phyloP scores from a whole-genome alignment of 2,329 filamentous ascomycete species.

The Ascochyta viciae-villosae region DNA sequence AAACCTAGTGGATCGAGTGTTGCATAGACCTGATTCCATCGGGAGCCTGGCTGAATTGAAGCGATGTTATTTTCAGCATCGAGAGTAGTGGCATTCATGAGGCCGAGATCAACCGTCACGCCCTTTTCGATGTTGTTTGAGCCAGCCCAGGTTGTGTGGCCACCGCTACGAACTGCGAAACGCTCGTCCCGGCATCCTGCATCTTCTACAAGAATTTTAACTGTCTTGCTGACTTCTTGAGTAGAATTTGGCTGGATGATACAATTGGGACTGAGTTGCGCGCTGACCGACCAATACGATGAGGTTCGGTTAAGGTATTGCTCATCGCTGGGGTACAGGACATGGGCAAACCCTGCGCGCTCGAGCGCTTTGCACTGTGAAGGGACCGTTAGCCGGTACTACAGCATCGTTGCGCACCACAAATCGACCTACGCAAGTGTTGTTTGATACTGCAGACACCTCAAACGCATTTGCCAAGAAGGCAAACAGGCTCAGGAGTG shows the following conservation, averaged over 20 bases:
- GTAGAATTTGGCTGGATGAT: constrained; percentile 39
- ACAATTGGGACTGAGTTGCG: constrained; percentile 38
- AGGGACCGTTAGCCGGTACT: neutral
- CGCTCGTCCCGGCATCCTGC: constrained; percentile 4
- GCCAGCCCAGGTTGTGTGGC: constrained; percentile 36
- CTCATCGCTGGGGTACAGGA: constrained; percentile 22
- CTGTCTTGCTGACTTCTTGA: constrained; percentile 30
- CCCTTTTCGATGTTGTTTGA: constrained; percentile 39
- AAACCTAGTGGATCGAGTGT: constrained; percentile 23
- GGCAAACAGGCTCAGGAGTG: neutral
- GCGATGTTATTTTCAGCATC: constrained; percentile 23
- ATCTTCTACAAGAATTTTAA: constrained; percentile 20
- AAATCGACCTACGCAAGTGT: neutral
- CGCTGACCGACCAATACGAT: constrained; percentile 37
- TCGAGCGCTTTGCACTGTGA: constrained; percentile 28
- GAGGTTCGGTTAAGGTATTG: constrained; percentile 24
- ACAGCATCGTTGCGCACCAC: too few relatives aligned
- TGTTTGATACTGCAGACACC: neutral
- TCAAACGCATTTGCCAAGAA: neutral
- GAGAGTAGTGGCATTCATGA: constrained; percentile 29
- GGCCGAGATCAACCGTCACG: constrained; percentile 38
- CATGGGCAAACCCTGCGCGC: constrained; percentile 19
- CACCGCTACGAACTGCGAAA: constrained; percentile 41
- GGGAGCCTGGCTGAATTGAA: constrained; percentile 33
- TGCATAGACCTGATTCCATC: constrained; percentile 47